Base-by-base conservation (phyloP, 306 rosid species). In the Malus sylvestris region DNA sequence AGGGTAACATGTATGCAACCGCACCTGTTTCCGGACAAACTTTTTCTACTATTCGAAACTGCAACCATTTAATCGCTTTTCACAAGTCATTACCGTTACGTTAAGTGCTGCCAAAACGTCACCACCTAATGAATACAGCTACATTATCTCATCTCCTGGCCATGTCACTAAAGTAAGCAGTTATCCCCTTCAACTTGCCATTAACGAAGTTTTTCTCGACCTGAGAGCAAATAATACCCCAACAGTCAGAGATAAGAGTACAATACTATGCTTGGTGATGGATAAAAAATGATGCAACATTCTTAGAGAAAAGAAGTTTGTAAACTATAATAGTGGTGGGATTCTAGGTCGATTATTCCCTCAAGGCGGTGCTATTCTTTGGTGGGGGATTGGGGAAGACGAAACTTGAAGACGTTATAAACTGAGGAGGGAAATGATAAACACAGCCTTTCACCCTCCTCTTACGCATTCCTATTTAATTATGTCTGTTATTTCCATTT, bases 131-230 rank as follows among this genome's bases (percentile, higher is more conserved):
- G 46, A 68, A 53, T 58, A 68, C 4, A 74, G 33, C 73, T 51
- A 81, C 18, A 52, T 52, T 57, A 71, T 78, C 70, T 49, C 77
- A 55, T 80, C 71, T 87, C 64, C 58, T 45, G 27, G 82, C 14
- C 46, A 78, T 22, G n/a, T 87, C 86, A 46, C 77, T 85, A 87
- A 92, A 92, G 86, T 92, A 95, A 51, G 97, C 97, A 29, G 96
- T 95, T 79, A 95, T 84, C 11, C 96, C 97, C 87, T 92, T 95
- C 81, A 92, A 76, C 82, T 81, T 95, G 59, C 93, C 90, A 82
- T 91, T 92, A 73, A 92, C 74, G 75, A 76, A 84, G 69, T 87
- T 86, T 81, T 89, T 91, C 88, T 95, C 93, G 44, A 92, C 97
- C 97, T 95, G 84, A 49, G 65, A 87, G 32, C 83, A 84, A 30